These are phyloP conservation scores for Lactarius sanguifluus DNA, from an alignment of 768 basidiomycete genomes.

Conservation along the genomic window DNA sequence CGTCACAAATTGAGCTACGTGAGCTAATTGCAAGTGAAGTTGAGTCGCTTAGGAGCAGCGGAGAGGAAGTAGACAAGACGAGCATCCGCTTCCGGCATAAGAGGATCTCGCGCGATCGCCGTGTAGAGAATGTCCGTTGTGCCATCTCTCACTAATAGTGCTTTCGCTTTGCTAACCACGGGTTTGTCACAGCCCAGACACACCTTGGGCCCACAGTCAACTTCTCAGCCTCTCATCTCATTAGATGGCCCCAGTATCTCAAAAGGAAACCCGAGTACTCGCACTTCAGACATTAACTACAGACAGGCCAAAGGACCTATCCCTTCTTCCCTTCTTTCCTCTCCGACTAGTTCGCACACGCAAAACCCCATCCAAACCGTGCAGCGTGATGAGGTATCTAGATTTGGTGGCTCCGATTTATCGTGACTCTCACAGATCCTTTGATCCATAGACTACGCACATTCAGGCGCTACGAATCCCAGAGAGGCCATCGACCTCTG, in stretches of 20 bases:
- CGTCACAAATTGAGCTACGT: constrained; percentile 24
- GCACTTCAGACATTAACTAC: neutral
- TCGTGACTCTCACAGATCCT: neutral
- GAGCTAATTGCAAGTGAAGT: constrained; percentile 23
- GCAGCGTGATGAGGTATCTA: neutral
- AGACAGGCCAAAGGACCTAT: neutral
- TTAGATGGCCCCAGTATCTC: neutral
- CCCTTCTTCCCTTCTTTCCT: neutral
- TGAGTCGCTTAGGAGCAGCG: constrained; percentile 16
- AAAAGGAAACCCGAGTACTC: neutral
- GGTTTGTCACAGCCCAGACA: neutral
- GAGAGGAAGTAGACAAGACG: constrained; percentile 17
- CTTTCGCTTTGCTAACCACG: neutral
- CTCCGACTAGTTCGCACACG: neutral
- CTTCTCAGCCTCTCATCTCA: constrained; percentile 7
- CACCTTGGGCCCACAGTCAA: neutral
- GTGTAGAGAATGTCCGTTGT: constrained; percentile 15
- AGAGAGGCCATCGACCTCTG: neutral
- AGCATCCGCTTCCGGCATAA: constrained; percentile 19
- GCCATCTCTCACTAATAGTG: too few relatives aligned
- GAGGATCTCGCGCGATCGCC: neutral
- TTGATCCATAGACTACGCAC: constrained; percentile 1
- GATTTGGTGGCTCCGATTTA: neutral
- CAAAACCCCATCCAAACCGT: neutral
- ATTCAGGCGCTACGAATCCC: neutral